Percentiles rank a stretch among this genome's conserved stretches.
phyloP scores from a whole-genome alignment of 805 yeast species.

The Teunomyces barrocoloradensis region DNA sequence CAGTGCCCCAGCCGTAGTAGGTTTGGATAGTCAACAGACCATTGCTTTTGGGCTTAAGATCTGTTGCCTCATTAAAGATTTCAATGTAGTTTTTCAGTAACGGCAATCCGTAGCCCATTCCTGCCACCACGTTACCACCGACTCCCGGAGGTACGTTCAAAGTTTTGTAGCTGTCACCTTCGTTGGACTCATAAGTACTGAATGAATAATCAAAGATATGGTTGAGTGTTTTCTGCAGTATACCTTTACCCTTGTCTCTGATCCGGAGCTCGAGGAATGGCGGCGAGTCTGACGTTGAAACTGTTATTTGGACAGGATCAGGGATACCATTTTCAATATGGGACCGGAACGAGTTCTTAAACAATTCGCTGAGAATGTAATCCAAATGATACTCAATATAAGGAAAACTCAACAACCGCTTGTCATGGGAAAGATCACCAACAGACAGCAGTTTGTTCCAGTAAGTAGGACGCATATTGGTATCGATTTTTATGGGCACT shows the following conservation, averaged over 20 bases:
- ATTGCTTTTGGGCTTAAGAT: conserved; percentile 17
- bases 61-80: conserved; percentile 36
- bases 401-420: conserved; percentile 55
- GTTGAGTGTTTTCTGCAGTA: conserved; percentile 59
- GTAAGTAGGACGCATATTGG: conserved; percentile 27
- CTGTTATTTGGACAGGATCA: conserved; percentile 39
- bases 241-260: conserved; percentile 89
- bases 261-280: conserved; percentile 67
- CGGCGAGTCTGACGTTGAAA: conserved; percentile 31
- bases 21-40: conserved; percentile 43
- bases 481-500: conserved; percentile 58
- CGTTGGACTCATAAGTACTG: conserved; percentile 66
- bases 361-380: conserved; percentile 79
- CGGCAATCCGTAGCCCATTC: conserved; percentile 96
- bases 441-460: conserved; percentile 25
- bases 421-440: conserved; percentile 26
- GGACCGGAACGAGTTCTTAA: conserved; percentile 86
- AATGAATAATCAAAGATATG: conserved; percentile 85
- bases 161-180: conserved; percentile 58
- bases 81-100: conserved; percentile 54
- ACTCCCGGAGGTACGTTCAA: conserved; percentile 70
- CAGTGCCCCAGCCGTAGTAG: conserved; percentile 47
- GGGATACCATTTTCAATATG: conserved; percentile 64
- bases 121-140: conserved; percentile 74
- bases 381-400: conserved; percentile 87